Base-by-base conservation (phyloP, 345 rosid species). In the Gynandropsis gynandra region DNA sequence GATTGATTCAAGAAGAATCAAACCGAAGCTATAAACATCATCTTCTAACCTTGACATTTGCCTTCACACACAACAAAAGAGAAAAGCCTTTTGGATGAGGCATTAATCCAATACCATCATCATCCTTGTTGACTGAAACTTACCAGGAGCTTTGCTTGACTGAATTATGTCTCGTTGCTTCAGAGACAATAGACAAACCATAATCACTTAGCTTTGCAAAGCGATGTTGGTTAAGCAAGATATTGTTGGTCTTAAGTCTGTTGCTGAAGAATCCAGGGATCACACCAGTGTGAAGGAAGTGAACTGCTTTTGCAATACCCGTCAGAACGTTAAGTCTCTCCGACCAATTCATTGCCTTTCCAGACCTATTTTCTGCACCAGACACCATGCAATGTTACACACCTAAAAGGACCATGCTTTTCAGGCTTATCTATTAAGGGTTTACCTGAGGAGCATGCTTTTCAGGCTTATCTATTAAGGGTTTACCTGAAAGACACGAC, bases 1-100 rank as follows among this genome's bases (percentile, higher is more conserved):
- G 36, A 92, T 83, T 16, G 98, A 78, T 60, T 92, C 96, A 8
- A 87, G 98, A 37, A 92, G 65, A 67, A 92, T 76, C 54, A 92
- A 80, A 50, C 98, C 98, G 38, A 92, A 92, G 76, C 81, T 80
- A 71, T 87, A 92, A 17, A 92, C 89, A 59, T 92, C 98, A 37
- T 92, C 95, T 64, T 82, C 87, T 58, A 62, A 54, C 54, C 76
- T 76, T 47, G 72, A 63, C 74, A 67, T 79, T 65, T 68, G 77
- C 66, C 93, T 79, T 76, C 67, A 71, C 41, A 61, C 55, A 34
- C 15, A 29, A 36, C 1, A 36, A n/a, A 36, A 36, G 14, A 12
- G 19, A 48, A 32, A 29, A 39, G 21, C 1, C 47, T 41, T 68
- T 24, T 2, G 29, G 29, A 24, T 24, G 29, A 24, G 29, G 5